phyloP scores from a whole-genome alignment of 148 eudicot species.

The Cornus suecica region DNA sequence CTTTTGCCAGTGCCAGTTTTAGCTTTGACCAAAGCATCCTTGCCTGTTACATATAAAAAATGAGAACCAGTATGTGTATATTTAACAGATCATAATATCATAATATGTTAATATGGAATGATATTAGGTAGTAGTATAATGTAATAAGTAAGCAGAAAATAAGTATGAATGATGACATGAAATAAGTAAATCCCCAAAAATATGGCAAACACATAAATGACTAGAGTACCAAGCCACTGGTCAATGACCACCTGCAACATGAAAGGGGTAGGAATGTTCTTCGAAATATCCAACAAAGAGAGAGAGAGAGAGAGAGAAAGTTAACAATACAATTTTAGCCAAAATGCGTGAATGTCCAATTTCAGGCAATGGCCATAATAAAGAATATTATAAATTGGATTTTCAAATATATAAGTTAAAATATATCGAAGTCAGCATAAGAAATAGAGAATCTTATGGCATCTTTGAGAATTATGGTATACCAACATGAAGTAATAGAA shows the following conservation, averaged over 20 bases:
- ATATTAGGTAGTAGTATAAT: neutral
- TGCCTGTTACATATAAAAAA: constrained; percentile 46
- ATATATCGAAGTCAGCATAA: neutral
- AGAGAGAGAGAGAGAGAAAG: neutral
- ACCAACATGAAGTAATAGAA: neutral
- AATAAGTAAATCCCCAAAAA: neutral
- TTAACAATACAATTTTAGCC: neutral
- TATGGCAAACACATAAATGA: neutral
- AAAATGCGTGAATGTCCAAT: neutral
- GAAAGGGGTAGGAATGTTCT: neutral
- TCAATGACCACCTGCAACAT: too few species aligned
- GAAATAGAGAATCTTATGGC: neutral
- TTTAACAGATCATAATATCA: neutral
- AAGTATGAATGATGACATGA: neutral
- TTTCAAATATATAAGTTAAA: neutral
- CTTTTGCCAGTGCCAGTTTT: constrained; percentile 92
- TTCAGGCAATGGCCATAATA: neutral
- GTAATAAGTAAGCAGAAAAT: neutral
- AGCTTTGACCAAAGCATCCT: constrained; percentile 86
- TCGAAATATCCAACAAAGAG: neutral
- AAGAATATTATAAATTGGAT: too few species aligned
- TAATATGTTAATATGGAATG: neutral
- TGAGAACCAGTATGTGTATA: constrained; percentile 8
- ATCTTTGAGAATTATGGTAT: neutral
- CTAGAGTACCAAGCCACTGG: too few species aligned